Conservation (phyloP, 192 early-diverging fungal species). For the Allomyces macrogynus region DNA sequence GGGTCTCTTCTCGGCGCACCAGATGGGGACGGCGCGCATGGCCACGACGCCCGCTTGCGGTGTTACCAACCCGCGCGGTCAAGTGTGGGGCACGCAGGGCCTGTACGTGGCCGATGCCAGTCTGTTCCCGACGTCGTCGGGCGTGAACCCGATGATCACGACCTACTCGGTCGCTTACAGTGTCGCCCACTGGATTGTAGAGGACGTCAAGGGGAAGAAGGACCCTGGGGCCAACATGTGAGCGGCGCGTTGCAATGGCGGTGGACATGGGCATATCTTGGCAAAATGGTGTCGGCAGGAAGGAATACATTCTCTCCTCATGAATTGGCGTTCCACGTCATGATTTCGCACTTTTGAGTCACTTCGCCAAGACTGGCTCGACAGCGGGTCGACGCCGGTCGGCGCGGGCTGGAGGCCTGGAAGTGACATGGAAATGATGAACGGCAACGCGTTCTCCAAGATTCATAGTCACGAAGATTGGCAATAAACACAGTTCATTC, state of each 20-base stretch:
- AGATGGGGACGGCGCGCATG: conserved; percentile 50
- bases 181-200: conserved; percentile 12
- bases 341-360: no score
- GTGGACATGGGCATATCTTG: no score
- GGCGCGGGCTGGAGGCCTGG: no score
- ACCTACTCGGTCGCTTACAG: conserved; percentile 11
- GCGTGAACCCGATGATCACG: conserved; percentile 47
- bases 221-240: conserved; percentile 1
- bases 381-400: no score
- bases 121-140: conserved; percentile 46
- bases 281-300: no score
- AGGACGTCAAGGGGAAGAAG: conserved; percentile 2
- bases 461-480: no score
- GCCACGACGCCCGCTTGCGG: conserved; percentile 25
- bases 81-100: conserved; percentile 49
- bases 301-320: no score
- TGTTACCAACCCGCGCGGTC: conserved; percentile 43
- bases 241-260: not conserved
- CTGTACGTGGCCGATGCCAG: conserved; percentile 54
- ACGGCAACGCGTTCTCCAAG: no score
- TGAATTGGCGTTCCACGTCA: no score
- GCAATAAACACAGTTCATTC: no score
- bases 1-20: conserved; percentile 34
- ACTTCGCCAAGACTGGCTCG: no score
- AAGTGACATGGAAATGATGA: no score